Percentiles rank a stretch among this genome's conserved stretches.
Conservation (phyloP, 352 stramenopile species). For the Elongisporangium prolatum region DNA sequence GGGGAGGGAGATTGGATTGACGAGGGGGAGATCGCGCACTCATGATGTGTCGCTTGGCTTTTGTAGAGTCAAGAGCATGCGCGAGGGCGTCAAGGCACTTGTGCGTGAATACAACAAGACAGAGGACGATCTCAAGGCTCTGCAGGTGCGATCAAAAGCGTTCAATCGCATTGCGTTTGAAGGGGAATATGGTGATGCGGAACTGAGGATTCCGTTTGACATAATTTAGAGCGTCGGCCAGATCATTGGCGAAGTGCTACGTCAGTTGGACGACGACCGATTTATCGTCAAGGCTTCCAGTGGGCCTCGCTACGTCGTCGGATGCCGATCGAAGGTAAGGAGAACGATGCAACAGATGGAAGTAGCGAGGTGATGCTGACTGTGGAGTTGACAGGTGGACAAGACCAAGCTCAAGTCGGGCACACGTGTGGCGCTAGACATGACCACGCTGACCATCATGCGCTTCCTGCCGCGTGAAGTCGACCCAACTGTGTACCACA, state of each 20-base stretch:
- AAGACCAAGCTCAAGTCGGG: constrained; percentile 96
- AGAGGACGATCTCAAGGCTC: constrained; percentile 97
- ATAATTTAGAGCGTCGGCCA: constrained; percentile 94
- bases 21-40: constrained; percentile 4
- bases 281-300: constrained; percentile 99
- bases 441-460: constrained; percentile 99
- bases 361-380: neutral
- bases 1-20: neutral
- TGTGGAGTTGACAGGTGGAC: constrained; percentile 43
- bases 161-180: constrained; percentile 1
- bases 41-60: neutral
- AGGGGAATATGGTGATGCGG: constrained; percentile 3
- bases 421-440: constrained; percentile 97
- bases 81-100: constrained; percentile 94
- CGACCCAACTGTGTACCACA: constrained; percentile 99
- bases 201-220: constrained; percentile 1
- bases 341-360: neutral
- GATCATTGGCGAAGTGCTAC: constrained; percentile 99
- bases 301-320: constrained; percentile 98
- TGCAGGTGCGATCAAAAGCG: constrained; percentile 42
- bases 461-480: constrained; percentile 97
- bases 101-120: constrained; percentile 98
- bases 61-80: constrained; percentile 93
- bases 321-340: constrained; percentile 87
- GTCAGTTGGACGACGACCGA: constrained; percentile 96